Evolutionary conservation across 208 protist species (phyloP).

Genomic region (Leishmania tropica): DNA sequence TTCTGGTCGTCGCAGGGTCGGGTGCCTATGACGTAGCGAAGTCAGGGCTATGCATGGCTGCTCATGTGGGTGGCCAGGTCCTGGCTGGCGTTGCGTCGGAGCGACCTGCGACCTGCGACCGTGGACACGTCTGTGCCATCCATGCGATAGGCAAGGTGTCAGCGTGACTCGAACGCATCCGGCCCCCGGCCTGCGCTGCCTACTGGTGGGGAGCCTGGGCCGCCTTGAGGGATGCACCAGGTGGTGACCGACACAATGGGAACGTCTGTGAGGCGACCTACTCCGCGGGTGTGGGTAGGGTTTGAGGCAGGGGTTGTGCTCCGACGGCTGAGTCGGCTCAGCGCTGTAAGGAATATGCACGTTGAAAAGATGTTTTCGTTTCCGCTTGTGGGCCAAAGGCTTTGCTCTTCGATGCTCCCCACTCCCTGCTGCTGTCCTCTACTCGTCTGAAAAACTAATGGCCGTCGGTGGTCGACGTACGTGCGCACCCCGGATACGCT

Average conservation of each 20-base stretch:
- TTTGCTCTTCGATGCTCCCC: background rate
- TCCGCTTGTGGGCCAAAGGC: background rate
- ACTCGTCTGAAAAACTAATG: background rate
- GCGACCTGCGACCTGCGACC: background rate
- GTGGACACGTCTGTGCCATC: background rate
- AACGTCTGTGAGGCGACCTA: background rate
- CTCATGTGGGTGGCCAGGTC: background rate
- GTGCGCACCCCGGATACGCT: background rate
- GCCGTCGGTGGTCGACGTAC: background rate
- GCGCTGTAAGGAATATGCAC: background rate
- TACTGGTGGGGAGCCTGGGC: background rate
- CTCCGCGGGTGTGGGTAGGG: background rate
- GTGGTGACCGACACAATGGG: background rate
- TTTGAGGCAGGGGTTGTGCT: background rate
- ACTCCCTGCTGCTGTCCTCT: background rate
- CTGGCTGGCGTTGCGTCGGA: background rate
- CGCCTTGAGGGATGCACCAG: background rate
- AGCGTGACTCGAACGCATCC: background rate
- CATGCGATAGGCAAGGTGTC: background rate
- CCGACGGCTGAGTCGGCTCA: background rate
- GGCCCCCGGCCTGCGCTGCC: background rate
- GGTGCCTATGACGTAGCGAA: background rate
- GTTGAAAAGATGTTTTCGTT: background rate
- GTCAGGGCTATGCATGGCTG: background rate
- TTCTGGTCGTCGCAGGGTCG: background rate